Evolutionary conservation across 306 rosid genomes (phyloP).

Genomic region (Inga oerstediana): DNA sequence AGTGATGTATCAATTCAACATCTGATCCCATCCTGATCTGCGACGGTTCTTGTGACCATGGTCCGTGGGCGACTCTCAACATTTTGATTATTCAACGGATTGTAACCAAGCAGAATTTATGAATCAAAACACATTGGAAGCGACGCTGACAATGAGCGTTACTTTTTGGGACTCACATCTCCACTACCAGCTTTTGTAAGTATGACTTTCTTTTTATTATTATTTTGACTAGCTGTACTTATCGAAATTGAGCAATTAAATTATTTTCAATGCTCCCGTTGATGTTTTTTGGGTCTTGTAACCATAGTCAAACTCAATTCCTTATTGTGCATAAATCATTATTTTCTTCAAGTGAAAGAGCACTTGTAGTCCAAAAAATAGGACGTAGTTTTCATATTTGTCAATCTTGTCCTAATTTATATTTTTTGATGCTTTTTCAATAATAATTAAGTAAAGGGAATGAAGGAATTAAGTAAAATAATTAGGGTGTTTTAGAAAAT

Average conservation of each 20-base stretch:
- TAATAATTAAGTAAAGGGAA: too few species aligned
- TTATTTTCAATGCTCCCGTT: slow-evolving; percentile 1
- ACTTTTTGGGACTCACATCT: slow-evolving; percentile 12
- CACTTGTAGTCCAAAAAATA: background rate
- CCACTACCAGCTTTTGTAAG: slow-evolving; percentile 30
- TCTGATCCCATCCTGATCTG: slow-evolving; percentile 2
- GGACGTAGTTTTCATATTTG: too few species aligned
- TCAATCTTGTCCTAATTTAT: too few species aligned
- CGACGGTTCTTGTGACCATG: slow-evolving; percentile 11
- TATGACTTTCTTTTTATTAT: slow-evolving; percentile 6
- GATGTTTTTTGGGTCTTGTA: slow-evolving; percentile 19
- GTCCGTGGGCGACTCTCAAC: slow-evolving; percentile 1
- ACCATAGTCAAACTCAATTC: background rate
- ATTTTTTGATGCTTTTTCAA: too few species aligned
- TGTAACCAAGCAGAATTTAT: slow-evolving; percentile 8
- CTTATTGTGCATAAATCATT: slow-evolving; percentile 37
- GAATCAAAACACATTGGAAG: slow-evolving; percentile 14
- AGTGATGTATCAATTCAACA: slow-evolving; percentile 33
- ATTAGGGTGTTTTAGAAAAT: too few species aligned
- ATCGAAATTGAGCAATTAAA: slow-evolving; percentile 27
- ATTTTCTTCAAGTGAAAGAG: slow-evolving; percentile 25
- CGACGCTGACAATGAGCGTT: slow-evolving; percentile 31
- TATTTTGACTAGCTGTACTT: slow-evolving; percentile 29
- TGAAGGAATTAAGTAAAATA: too few species aligned
- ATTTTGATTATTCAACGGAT: slow-evolving; percentile 16